Evolutionary conservation across 768 basidiomycete genomes (phyloP).

Genomic region (Leccinum ochraceum): DNA sequence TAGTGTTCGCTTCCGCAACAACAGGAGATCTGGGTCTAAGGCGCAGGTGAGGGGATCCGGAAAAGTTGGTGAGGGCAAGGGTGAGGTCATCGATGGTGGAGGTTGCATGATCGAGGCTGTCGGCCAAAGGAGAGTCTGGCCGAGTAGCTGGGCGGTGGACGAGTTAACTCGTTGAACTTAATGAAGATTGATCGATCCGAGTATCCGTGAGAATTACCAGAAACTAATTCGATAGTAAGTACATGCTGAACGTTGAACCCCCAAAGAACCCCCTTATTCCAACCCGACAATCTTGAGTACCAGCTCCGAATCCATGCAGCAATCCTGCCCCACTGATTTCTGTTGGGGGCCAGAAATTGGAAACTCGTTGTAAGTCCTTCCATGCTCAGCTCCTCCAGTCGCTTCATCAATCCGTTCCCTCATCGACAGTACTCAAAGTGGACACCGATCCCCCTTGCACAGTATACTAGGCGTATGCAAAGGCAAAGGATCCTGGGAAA

Average conservation of each 20-base stretch:
- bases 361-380: conserved; percentile 70
- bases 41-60: conserved; percentile 73
- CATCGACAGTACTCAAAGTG: conserved; percentile 65
- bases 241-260: conserved; percentile 3
- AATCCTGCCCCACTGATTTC: conserved; percentile 59
- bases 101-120: conserved; percentile 52
- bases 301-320: conserved; percentile 75
- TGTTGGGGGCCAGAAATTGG: conserved; percentile 63
- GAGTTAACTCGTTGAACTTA: conserved; percentile 11
- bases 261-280: conserved; percentile 18
- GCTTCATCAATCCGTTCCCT: conserved; percentile 47
- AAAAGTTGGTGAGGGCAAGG: conserved; percentile 67
- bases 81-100: conserved; percentile 81
- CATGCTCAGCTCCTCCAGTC: conserved; percentile 71
- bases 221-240: conserved; percentile 4
- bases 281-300: conserved; percentile 51
- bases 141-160: conserved; percentile 45
- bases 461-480: conserved; percentile 26
- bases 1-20: no score
- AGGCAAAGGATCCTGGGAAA: conserved; percentile 55
- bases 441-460: conserved; percentile 56
- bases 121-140: conserved; percentile 52
- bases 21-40: conserved; percentile 39
- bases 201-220: conserved; percentile 22
- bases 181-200: not conserved